Conservation (phyloP, 352 stramenopile genomes). For the Elongisporangium prolatum region DNA sequence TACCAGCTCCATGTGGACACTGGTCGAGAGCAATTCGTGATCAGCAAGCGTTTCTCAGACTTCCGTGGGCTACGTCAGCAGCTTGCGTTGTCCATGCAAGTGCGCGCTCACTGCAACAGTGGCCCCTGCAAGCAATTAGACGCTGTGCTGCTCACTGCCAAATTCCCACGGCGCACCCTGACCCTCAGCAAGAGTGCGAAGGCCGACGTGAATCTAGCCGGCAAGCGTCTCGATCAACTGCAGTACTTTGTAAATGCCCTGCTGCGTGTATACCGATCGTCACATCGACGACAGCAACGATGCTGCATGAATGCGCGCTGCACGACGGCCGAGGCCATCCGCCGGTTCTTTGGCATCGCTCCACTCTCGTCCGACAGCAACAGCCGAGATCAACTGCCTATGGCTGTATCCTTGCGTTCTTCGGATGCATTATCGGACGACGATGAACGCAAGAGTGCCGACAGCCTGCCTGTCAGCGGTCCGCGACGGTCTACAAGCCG, state of each 20-base stretch:
- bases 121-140: conserved; percentile 37
- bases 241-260: conserved; percentile 52
- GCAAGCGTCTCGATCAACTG: conserved; percentile 30
- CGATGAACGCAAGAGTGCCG: not conserved
- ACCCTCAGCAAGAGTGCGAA: conserved; percentile 6
- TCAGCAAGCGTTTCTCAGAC: conserved; percentile 70
- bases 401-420: conserved; percentile 6
- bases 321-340: conserved; percentile 31
- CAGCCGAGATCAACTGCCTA: conserved; percentile 6
- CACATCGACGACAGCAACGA: conserved; percentile 41
- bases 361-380: conserved; percentile 16
- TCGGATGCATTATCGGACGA: conserved; percentile 1
- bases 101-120: conserved; percentile 21
- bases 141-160: conserved; percentile 32
- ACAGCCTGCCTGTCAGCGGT: conserved; percentile 1
- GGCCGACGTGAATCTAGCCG: conserved; percentile 22
- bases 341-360: conserved; percentile 42
- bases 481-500: conserved; percentile 1
- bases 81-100: conserved; percentile 25
- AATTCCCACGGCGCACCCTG: conserved; percentile 52
- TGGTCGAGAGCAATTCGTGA: conserved; percentile 36
- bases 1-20: conserved; percentile 61
- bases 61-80: conserved; percentile 54
- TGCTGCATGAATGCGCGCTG: conserved; percentile 58
- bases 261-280: conserved; percentile 42